Base-by-base conservation (phyloP, 768 basidiomycete species). In the Collybiopsis confluens region DNA sequence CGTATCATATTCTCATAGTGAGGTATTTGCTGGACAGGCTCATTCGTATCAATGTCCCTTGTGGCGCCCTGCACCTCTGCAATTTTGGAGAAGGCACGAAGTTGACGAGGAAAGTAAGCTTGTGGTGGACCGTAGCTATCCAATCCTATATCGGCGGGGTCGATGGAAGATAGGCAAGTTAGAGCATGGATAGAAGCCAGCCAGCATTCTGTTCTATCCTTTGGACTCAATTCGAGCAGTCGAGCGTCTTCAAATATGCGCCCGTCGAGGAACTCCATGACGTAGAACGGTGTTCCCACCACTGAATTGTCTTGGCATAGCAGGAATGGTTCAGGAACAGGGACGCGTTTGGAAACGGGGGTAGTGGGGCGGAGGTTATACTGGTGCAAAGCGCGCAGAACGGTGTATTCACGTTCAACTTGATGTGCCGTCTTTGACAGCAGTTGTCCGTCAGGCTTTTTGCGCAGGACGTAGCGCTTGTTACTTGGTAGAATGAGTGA, bases 261-360 rank as follows among this genome's bases (percentile, higher is more conserved):
- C 0, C 96, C 96, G 20, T 96, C 85, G 42, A 98, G 64, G 65
- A 90, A 98, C 65, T 98, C 89, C 96, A 99, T 98, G 42, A 98
- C 79, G 65, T 97, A 98, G 71, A 98, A 98, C 2, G 88, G 82
- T 21, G 93, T 92, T 2, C 95, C 96, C 18, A 96, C 76, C 37
- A 98, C 78, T 2, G 71, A 62, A 33, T 62, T 72, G 63, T 98
- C 91, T 61, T 89, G 83, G 65, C 96, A 98, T 1, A 98, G 73
- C 23, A 84, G 75, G 56, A 89, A 86, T 0, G 93, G 90, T 60
- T 84, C 80, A 1, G 96, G 96, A 1, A 97, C 83, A 1, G 95
- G 96, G 13, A 98, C 85, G 28, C 72, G 75, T 54, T 76, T 70
- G 30, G 73, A 70, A 15, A 75, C 62, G 30, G 69, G 64, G 2